phyloP scores from a whole-genome alignment of 352 stramenopile species.

The Phytophthora multivora region DNA sequence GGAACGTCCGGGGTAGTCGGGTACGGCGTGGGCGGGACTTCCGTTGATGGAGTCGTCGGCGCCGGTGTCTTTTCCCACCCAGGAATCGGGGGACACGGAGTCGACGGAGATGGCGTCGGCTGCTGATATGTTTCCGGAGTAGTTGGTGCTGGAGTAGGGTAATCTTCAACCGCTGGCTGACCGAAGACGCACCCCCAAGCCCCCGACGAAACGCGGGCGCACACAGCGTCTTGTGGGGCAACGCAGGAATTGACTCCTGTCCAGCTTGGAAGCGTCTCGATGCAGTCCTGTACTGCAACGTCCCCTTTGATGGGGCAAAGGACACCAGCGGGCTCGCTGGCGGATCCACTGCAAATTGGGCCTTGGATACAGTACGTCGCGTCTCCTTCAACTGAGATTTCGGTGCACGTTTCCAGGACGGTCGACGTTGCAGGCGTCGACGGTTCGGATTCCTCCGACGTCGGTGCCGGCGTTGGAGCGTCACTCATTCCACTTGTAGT shows the following conservation, averaged over 20 bases:
- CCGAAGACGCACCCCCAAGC: constrained; percentile 59
- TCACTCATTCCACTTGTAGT: neutral
- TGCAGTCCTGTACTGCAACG: constrained; percentile 52
- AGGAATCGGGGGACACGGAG: constrained; percentile 2
- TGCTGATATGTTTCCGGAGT: constrained; percentile 23
- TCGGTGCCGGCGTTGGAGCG: constrained; percentile 1
- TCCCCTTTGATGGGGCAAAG: constrained; percentile 61
- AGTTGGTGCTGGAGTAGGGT: constrained; percentile 19
- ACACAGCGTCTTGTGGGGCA: constrained; percentile 49
- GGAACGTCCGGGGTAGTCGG: too few relatives aligned
- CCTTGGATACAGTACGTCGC: constrained; percentile 69
- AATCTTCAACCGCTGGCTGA: constrained; percentile 8
- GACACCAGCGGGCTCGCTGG: constrained; percentile 33
- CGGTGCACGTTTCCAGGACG: constrained; percentile 29
- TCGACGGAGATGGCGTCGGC: constrained; percentile 2
- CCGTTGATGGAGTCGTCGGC: neutral
- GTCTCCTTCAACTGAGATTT: constrained; percentile 63
- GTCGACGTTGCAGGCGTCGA: constrained; percentile 11
- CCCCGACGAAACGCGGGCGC: constrained; percentile 51
- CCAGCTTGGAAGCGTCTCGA: constrained; percentile 55
- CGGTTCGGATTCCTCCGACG: neutral
- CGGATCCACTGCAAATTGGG: constrained; percentile 54
- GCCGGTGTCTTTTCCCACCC: constrained; percentile 11
- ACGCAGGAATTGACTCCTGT: constrained; percentile 41
- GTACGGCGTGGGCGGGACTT: too few relatives aligned